Conservation (phyloP, 2,329 filamentous ascomycete species). For the Penicillium vulpinum region DNA sequence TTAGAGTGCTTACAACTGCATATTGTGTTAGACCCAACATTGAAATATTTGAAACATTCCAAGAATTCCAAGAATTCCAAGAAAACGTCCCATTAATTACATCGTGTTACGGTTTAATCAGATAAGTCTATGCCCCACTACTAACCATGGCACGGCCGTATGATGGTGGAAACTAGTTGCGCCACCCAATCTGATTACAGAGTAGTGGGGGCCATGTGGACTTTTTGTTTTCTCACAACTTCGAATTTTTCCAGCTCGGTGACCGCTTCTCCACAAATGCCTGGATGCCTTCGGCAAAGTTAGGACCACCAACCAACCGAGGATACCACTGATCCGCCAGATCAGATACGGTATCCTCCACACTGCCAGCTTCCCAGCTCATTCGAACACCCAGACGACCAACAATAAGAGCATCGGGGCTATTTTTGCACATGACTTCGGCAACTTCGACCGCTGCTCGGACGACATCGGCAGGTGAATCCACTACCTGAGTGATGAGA, state of each 20-base stretch:
- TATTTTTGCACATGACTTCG: slow-evolving; percentile 61
- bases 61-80: no score
- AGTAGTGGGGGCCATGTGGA: not conserved
- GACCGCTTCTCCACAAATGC: slow-evolving; percentile 75
- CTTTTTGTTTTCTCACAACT: slow-evolving; percentile 24
- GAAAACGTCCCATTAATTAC: no score
- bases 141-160: not conserved
- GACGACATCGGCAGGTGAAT: slow-evolving; percentile 30
- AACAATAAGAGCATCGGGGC: slow-evolving; percentile 72
- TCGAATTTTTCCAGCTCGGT: slow-evolving; percentile 57
- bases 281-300: slow-evolving; percentile 69
- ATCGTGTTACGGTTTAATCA: not conserved
- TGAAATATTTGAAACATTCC: no score
- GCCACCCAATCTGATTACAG: slow-evolving; percentile 7
- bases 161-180: not conserved
- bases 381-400: slow-evolving; percentile 66
- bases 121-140: slow-evolving; percentile 2
- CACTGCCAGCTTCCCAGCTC: slow-evolving; percentile 69
- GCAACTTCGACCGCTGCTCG: slow-evolving; percentile 59
- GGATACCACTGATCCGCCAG: slow-evolving; percentile 60
- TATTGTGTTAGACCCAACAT: not conserved
- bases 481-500: slow-evolving; percentile 66
- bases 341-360: slow-evolving; percentile 60
- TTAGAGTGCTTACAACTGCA: not conserved
- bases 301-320: slow-evolving; percentile 63